These are phyloP conservation scores for Tylopilus vinaceipallidus DNA, from an alignment of 768 basidiomycete genomes.

Conservation along the genomic window DNA sequence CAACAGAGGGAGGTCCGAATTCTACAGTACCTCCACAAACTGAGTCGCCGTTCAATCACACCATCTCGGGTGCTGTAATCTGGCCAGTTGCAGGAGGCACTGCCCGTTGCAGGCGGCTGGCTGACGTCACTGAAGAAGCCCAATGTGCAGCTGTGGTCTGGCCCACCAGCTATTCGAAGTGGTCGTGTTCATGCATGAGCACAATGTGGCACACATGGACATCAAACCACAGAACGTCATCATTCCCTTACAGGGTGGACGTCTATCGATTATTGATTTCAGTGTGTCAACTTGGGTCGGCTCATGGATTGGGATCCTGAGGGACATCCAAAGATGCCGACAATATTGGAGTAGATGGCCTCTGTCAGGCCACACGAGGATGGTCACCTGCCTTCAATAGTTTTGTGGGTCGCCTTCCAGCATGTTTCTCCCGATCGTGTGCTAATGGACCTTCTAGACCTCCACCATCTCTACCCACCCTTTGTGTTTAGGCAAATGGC, in stretches of 20 bases:
- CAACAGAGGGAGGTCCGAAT: conserved; percentile 2
- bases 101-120: neutral
- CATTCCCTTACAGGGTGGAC: neutral
- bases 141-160: neutral
- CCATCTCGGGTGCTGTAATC: conserved; percentile 1
- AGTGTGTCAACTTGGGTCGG: neutral
- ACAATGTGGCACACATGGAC: conserved; percentile 17
- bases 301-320: neutral
- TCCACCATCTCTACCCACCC: no score
- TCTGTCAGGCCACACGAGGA: no score
- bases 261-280: neutral
- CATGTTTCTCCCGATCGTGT: no score
- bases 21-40: conserved; percentile 9
- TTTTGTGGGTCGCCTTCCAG: no score
- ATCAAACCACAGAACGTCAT: conserved; percentile 6
- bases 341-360: neutral
- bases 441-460: no score
- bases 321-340: neutral
- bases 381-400: no score
- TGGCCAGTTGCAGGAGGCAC: conserved; percentile 1
- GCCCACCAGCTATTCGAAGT: conserved; percentile 1
- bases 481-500: no score
- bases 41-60: conserved; percentile 6
- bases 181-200: conserved; percentile 12
- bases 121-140: neutral